These are phyloP conservation scores for Coprinopsis cinerea DNA, from an alignment of 768 basidiomycete species.

Conservation along the genomic window DNA sequence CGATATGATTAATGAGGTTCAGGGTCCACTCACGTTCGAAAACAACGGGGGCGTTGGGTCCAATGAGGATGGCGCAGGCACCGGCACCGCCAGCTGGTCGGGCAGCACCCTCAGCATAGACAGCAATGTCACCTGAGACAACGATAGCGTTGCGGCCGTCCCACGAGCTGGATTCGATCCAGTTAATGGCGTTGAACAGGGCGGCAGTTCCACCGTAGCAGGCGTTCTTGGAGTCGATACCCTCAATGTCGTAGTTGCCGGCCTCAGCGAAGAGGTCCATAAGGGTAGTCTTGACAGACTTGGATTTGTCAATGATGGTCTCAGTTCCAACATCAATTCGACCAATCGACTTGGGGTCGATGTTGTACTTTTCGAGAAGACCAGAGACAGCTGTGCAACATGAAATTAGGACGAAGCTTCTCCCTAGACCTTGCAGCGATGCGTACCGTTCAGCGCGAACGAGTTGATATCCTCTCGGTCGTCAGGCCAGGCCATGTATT, in stretches of 20 bases:
- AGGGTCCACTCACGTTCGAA: conserved; percentile 80
- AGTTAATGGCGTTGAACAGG: conserved; percentile 97
- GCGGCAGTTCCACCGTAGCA: conserved; percentile 99
- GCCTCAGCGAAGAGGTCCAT: conserved; percentile 96
- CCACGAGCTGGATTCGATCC: conserved; percentile 95
- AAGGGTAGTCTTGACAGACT: conserved; percentile 95
- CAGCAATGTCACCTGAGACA: conserved; percentile 94
- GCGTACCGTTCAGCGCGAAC: conserved; percentile 85
- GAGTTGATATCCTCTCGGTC: conserved; percentile 99
- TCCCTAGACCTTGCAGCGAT: not conserved
- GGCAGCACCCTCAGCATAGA: conserved; percentile 94
- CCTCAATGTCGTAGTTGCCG: conserved; percentile 96
- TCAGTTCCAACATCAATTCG: conserved; percentile 98
- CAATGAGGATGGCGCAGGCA: conserved; percentile 90
- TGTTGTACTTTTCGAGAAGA: conserved; percentile 88
- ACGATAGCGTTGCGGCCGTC: conserved; percentile 97
- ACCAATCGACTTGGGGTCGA: conserved; percentile 94
- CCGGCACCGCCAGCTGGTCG: conserved; percentile 97
- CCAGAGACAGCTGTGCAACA: conserved; percentile 66
- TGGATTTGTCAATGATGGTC: conserved; percentile 99
- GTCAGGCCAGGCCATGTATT: conserved; percentile 98
- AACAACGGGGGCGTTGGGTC: conserved; percentile 91
- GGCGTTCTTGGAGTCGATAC: conserved; percentile 98
- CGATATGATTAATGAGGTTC: not conserved
- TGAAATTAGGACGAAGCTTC: conserved; percentile 4